Evolutionary conservation across 31 red algal genomes (phyloP), one percentile per base, ranked within the genome.

Genomic region (Odonthalia washingtoniensis): DNA sequence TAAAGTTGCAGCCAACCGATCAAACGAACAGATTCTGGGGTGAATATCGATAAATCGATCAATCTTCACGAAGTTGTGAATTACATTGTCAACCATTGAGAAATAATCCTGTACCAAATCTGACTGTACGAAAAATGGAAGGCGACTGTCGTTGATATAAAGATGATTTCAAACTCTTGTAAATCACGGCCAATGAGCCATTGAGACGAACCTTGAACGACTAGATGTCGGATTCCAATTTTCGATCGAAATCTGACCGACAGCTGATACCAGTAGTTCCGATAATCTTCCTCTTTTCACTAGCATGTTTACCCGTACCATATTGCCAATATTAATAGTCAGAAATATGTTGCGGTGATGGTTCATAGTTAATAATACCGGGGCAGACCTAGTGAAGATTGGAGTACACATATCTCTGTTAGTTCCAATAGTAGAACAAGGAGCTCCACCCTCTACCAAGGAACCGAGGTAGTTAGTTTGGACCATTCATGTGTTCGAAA

Each of bases 181-280:
- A 12, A 82, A 30, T 65, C 65, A 21, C 78, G 27, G 2, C 57
- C 60, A 17, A 69, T 34, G 18, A 82, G 44, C 78, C 78, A 82
- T 37, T 82, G 31, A 6, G 57, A 82, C 35, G 31, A 64, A 5
- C 57, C 78, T 24, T 62, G 49, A 2, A 82, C 36, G n/a, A 65
- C 53, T 16, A 65, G 34, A 42, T 67, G 76, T 28, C 45, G 3
- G 3, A 61, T 77, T 70, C 6, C 66, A 57, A 57, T 21, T 21
- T 9, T 14, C 49, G 49, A 57, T 21, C 49, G 9, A 57, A 14
- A 14, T 57, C 49, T 14, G 49, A 57, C 49, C 49, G 21, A 57
- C 49, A 57, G 21, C 12, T 57, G 21, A 57, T 9, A 57, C 49
- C 9, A 21, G 49, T 21, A 21, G 49, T 14, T 9, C 49, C 49